Evolutionary conservation across 768 basidiomycete species (phyloP), one percentile per base, ranked within the genome.

Genomic region (Cubamyces lactineus): DNA sequence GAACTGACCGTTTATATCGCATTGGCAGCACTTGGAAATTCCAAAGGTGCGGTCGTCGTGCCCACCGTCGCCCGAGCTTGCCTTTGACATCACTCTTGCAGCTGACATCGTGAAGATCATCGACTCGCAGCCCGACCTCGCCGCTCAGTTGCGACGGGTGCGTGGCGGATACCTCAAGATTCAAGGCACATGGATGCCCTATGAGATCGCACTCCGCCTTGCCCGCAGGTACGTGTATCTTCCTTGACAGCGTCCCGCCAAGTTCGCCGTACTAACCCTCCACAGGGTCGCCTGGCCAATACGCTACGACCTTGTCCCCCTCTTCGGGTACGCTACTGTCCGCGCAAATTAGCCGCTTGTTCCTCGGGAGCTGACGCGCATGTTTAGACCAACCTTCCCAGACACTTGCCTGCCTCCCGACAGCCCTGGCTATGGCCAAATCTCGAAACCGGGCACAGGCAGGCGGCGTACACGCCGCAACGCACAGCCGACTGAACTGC

Each of bases 121-220:
- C 69, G 93, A 95, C 77, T 91, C 90, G 2, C 91, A 94, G 68
- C 93, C 93, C 54, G 92, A 94, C 76, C 79, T 95, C 40, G 91
- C 91, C 26, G 81, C 86, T 34, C 85, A 89, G 67, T 86, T 94
- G 70, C 87, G 92, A 59, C 84, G 92, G 62, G 92, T 95, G 34
- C 86, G 91, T 48, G 92, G 91, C 59, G 91, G 92, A 53, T 92
- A 92, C 76, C 84, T 95, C 62, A 94, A 94, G 78, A 94, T 95
- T 46, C 93, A 95, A 71, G 93, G 93, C 34, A 94, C 93, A 21
- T 95, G 93, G 93, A 91, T 94, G 87, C 92, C 92, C 38, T 94
- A 90, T 75, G 92, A 94, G 88, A 87, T 92, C 58, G 92, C 92
- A 13, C 82, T 92, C 59, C 83, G 86, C 57, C 76, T 94, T 43